Evolutionary conservation across 441 rosid genomes (phyloP), one percentile per base, ranked within the genome.

Genomic region (Gossypium lobatum): DNA sequence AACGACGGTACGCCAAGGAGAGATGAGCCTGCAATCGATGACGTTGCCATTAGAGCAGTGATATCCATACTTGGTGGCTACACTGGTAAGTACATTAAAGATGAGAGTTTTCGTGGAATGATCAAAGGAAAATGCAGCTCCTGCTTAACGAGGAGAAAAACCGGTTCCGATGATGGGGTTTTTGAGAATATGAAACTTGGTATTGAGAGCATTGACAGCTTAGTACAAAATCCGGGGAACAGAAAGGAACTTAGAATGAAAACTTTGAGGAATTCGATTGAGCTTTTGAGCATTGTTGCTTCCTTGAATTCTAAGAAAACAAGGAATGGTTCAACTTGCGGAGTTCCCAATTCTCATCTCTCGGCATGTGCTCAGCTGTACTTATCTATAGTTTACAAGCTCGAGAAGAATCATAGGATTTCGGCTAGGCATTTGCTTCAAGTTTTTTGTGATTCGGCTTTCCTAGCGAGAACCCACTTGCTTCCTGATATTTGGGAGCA

Each of bases 401-500:
- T 86, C 0, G 86, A 88, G 83, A 88, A 80, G 83, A 89, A 85
- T 54, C 82, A 86, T 61, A 72, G 88, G 72, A 73, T 80, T 26
- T 88, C 86, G 0, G 85, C 91, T 0, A 74, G 77, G 42, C 89
- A 87, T 76, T 66, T 89, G 70, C 91, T 89, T 34, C 91, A 85
- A 74, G 86, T 86, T 2, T 89, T 89, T 54, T 78, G 77, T 14
- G 88, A 89, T 59, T 78, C 90, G 0, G 91, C 91, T 1, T 84
- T 81, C 72, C 73, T 87, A 21, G 88, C 88, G 0, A 79, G 94
- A 60, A 83, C 89, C 10, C 88, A 84, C 66, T 75, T 89, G 84
- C 86, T 89, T 81, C 86, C 90, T 28, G 90, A 89, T 81, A 81
- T 89, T 3, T 88, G 94, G 94, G 90, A 86, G 63, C 89, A 87